Evolutionary conservation across 257 asterid species (phyloP), one percentile per base, ranked within the genome.

Genomic region (Rehmannia glutinosa): DNA sequence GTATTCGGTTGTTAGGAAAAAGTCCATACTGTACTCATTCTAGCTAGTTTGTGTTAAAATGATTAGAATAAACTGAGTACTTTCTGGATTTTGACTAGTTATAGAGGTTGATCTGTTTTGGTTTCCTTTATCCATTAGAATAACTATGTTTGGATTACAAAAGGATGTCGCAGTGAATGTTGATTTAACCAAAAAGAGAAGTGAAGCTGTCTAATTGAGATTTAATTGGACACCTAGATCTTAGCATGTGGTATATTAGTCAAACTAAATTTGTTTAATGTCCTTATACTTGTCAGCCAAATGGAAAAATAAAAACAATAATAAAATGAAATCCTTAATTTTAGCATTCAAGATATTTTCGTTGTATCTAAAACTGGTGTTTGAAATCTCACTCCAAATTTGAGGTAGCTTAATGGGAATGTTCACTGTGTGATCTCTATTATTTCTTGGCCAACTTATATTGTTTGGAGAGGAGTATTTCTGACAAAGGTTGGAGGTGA

Each of bases 41-140:
- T 16, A 32, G 35, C 70, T 39, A 62, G 50, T 23, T 21, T 56
- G 46, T 39, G 70, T 69, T 69, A 12, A 61, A 51, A 16, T 50
- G 56, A 53, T 60, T 51, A 54, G 57, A 20, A 28, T 28, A 20
- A 19, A 16, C 15, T 45, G 35, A 13, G 35, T 24, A 17, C 45
- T 41, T 13, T 35, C 49, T 49, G n/a, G 35, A 43, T 16, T 16
- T 68, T 70, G 21, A 21, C 20, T 41, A 20, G 27, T 38, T 64
- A 63, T 55, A 50, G 46, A 32, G 73, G 55, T 27, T 45, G 55
- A 38, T 75, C 19, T 47, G 72, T 54, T 62, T 35, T 52, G 8
- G 62, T 42, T 13, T 42, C 49, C 56, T 56, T 20, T 33, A 19
- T 64, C 15, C 27, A 16, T 64, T 8, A 28, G 33, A 20, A 49